Conservation (phyloP, 805 yeast species). For the Candida tammaniensis region DNA sequence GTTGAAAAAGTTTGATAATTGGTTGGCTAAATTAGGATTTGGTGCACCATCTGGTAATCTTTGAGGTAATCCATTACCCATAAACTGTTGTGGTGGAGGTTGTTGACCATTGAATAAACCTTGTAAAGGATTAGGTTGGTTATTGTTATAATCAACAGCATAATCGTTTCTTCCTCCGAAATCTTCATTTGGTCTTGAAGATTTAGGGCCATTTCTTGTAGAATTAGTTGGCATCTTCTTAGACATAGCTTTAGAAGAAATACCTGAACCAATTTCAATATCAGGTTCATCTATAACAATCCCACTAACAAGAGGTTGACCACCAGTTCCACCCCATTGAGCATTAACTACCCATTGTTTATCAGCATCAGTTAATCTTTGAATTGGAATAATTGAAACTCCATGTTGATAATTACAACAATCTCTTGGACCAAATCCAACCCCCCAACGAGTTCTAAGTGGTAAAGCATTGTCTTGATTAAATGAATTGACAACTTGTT, state of each 20-base stretch:
- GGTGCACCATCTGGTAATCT: constrained; percentile 6
- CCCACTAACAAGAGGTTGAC: constrained; percentile 74
- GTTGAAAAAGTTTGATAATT: constrained; percentile 33
- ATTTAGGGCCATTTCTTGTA: constrained; percentile 80
- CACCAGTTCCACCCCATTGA: constrained; percentile 97
- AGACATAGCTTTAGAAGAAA: constrained; percentile 87
- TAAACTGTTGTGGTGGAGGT: neutral
- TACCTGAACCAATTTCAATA: constrained; percentile 93
- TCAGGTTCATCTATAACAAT: constrained; percentile 94
- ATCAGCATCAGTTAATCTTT: constrained; percentile 92
- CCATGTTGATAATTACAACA: constrained; percentile 96
- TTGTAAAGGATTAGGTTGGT: constrained; percentile 34
- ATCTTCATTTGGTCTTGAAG: constrained; percentile 41
- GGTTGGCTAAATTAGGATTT: constrained; percentile 33
- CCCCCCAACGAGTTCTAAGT: constrained; percentile 96
- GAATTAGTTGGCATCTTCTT: constrained; percentile 91
- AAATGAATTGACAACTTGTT: constrained; percentile 69
- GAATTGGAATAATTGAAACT: constrained; percentile 79
- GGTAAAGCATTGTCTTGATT: constrained; percentile 61
- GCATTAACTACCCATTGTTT: constrained; percentile 84
- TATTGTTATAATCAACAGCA: neutral
- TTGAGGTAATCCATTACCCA: too few relatives aligned
- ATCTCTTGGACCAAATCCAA: constrained; percentile 98
- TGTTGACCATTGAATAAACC: constrained; percentile 35
- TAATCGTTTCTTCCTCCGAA: too few relatives aligned